These are phyloP conservation scores for Mucuna pruriens DNA, from an alignment of 306 rosid species.

Conservation along the genomic window DNA sequence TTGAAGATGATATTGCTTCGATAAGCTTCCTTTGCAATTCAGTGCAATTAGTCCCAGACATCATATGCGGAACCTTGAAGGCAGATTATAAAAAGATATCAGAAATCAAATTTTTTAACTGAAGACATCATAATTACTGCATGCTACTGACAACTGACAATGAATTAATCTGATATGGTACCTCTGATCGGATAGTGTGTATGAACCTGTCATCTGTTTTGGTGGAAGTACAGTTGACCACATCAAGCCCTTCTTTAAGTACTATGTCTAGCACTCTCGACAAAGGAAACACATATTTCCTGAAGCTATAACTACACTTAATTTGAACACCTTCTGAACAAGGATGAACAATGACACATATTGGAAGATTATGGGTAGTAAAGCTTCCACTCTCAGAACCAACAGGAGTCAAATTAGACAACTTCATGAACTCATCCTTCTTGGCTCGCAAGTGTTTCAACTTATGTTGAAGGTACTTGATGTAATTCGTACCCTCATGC, in stretches of 20 bases:
- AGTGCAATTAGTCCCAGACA: constrained; percentile 24
- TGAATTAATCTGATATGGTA: constrained; percentile 15
- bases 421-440: constrained; percentile 48
- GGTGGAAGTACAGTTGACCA: constrained; percentile 49
- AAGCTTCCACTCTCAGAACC: constrained; percentile 35
- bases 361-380: not conserved
- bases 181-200: constrained; percentile 57
- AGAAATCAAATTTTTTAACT: not conserved
- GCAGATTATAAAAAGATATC: not conserved
- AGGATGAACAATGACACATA: constrained; percentile 40
- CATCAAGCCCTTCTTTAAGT: constrained; percentile 50
- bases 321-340: constrained; percentile 51
- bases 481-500: constrained; percentile 61
- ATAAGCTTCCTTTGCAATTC: constrained; percentile 57
- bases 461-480: constrained; percentile 47
- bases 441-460: constrained; percentile 42
- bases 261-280: constrained; percentile 46
- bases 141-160: not conserved
- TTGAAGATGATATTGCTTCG: constrained; percentile 42
- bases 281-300: constrained; percentile 31
- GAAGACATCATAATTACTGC: not conserved
- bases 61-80: constrained; percentile 45
- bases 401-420: constrained; percentile 22
- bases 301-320: constrained; percentile 42
- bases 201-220: constrained; percentile 43